These are phyloP conservation scores for Colletotrichum chrysophilum DNA, from an alignment of 2,329 filamentous ascomycete species.

Conservation along the genomic window DNA sequence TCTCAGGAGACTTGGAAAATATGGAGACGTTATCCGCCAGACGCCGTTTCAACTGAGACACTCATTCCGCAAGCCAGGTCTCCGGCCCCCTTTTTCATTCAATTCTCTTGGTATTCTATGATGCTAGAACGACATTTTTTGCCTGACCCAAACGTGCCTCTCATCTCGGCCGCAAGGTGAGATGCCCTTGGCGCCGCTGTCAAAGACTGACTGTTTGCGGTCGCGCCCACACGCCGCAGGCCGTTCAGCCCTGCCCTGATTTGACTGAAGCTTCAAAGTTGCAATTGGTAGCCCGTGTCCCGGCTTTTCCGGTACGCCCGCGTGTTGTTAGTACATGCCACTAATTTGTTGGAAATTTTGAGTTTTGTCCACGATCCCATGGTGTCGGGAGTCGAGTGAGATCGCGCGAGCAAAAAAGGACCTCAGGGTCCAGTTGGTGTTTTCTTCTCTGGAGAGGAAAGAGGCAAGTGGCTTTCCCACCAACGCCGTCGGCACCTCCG, in stretches of 20 bases:
- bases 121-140: background rate
- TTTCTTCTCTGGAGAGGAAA: background rate
- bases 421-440: background rate
- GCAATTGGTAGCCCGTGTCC: background rate
- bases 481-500: background rate
- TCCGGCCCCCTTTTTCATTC: background rate
- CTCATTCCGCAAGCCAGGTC: constrained; percentile 11
- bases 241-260: background rate
- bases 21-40: constrained; percentile 4
- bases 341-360: background rate
- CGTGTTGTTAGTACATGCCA: background rate
- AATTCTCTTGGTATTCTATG: background rate
- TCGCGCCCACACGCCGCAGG: background rate
- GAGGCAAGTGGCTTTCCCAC: constrained; percentile 7
- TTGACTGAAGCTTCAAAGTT: background rate
- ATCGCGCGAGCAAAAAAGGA: background rate
- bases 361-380: background rate
- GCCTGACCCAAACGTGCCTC: background rate
- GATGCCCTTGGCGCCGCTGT: background rate
- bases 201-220: constrained; percentile 1
- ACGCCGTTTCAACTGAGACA: constrained; percentile 14
- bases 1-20: background rate
- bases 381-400: background rate
- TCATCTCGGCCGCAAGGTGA: constrained; percentile 17
- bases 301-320: background rate